Evolutionary conservation across 2,329 filamentous ascomycete genomes (phyloP).

Genomic region (Aspergillus ustus): DNA sequence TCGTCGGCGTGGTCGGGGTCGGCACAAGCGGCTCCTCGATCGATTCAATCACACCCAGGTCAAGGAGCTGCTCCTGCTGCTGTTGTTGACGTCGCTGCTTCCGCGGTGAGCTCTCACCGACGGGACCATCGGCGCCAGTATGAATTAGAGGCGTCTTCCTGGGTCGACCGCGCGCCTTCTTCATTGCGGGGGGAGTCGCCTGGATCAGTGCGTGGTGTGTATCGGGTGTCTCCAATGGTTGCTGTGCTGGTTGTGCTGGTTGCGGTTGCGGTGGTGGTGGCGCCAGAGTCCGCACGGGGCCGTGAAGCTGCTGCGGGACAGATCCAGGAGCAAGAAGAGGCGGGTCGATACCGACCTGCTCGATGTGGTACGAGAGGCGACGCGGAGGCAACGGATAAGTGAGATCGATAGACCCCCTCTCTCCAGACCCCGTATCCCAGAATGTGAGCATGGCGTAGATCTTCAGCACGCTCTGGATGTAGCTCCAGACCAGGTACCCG

Average conservation of each 20-base stretch:
- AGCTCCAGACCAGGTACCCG: conserved; percentile 59
- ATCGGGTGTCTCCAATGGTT: too few species aligned
- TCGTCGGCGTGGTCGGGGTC: background rate
- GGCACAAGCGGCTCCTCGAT: background rate
- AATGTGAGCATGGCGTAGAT: conserved; percentile 60
- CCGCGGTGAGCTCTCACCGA: background rate
- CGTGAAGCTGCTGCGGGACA: background rate
- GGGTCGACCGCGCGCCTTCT: too few species aligned
- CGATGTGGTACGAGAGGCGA: background rate
- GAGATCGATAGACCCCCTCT: conserved; percentile 29
- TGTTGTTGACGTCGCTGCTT: too few species aligned
- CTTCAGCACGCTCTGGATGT: conserved; percentile 63
- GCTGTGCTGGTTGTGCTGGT: too few species aligned
- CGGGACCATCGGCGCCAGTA: background rate
- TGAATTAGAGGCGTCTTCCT: too few species aligned
- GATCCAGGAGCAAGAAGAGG: background rate
- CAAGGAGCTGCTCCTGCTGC: background rate
- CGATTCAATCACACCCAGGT: background rate
- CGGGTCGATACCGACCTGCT: background rate
- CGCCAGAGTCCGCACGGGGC: too few species aligned
- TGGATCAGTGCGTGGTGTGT: too few species aligned
- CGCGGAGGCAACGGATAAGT: background rate
- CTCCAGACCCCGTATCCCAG: conserved; percentile 51
- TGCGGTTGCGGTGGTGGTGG: too few species aligned
- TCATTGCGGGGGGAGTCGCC: too few species aligned